These are phyloP conservation scores for Candida gigantensis DNA, from an alignment of 1,139 yeast species.

Conservation along the genomic window DNA sequence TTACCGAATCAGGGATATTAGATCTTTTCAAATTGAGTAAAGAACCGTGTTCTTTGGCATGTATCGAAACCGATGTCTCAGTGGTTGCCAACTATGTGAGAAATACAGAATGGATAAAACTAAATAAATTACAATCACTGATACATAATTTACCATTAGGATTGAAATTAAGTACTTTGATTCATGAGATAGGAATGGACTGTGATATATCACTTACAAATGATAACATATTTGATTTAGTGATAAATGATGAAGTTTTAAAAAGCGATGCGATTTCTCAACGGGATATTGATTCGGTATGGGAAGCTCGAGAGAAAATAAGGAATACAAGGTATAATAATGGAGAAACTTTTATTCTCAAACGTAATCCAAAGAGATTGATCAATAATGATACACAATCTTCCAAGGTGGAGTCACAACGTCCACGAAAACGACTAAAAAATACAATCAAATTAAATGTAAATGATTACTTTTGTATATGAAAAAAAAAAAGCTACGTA, in stretches of 20 bases:
- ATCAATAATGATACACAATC: too few relatives aligned
- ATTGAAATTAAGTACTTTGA: slow-evolving; percentile 22
- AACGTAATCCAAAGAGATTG: too few relatives aligned
- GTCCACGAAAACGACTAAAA: not conserved
- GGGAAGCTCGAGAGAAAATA: too few relatives aligned
- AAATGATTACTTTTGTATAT: slow-evolving; percentile 18
- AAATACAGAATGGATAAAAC: slow-evolving; percentile 26
- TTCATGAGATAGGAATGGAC: not conserved
- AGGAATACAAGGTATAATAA: not conserved
- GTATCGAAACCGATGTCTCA: slow-evolving; percentile 24
- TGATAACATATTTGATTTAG: not conserved
- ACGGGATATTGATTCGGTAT: too few relatives aligned
- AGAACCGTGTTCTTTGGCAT: slow-evolving; percentile 19
- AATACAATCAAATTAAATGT: slow-evolving; percentile 17
- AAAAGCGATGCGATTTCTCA: too few relatives aligned
- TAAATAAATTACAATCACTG: slow-evolving; percentile 14
- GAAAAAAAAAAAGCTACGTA: slow-evolving; percentile 3
- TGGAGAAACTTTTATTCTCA: too few relatives aligned
- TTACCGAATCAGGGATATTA: slow-evolving; percentile 13
- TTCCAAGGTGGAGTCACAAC: too few relatives aligned
- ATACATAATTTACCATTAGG: slow-evolving; percentile 28
- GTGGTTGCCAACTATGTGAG: not conserved
- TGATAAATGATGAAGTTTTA: too few relatives aligned
- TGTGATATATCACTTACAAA: not conserved
- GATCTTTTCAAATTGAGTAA: slow-evolving; percentile 13